Percentiles rank a stretch among this genome's conserved stretches.
These are phyloP conservation scores for Picocystis sp. DNA, from an alignment of 163 green algal genomes.

Conservation along the genomic window DNA sequence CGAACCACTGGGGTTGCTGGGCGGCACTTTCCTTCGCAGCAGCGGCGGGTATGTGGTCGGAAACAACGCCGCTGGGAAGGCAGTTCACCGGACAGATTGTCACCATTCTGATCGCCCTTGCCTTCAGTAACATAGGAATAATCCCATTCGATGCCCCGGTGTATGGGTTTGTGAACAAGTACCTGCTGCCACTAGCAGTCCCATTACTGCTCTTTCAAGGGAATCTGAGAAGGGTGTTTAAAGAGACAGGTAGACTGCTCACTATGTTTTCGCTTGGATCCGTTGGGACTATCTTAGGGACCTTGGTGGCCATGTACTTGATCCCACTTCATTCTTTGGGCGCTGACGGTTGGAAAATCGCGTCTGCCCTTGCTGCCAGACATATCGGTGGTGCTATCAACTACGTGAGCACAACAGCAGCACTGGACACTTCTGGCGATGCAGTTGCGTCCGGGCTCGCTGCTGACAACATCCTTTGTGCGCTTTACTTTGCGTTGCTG, in stretches of 20 bases:
- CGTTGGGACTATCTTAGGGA: slow-evolving; percentile 35
- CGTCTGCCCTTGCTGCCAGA: slow-evolving; percentile 50
- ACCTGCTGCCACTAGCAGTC: slow-evolving; percentile 75
- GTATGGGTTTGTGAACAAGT: slow-evolving; percentile 60
- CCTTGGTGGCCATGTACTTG: slow-evolving; percentile 35
- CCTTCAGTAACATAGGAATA: slow-evolving; percentile 49
- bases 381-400: slow-evolving; percentile 89
- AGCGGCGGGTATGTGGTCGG: slow-evolving; percentile 38
- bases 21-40: slow-evolving; percentile 25
- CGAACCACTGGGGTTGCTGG: slow-evolving; percentile 29
- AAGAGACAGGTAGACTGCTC: slow-evolving; percentile 52
- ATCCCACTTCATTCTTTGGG: slow-evolving; percentile 42
- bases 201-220: slow-evolving; percentile 72
- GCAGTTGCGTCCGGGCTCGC: slow-evolving; percentile 52
- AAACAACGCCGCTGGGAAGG: slow-evolving; percentile 32
- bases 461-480: slow-evolving; percentile 78
- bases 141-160: slow-evolving; percentile 32
- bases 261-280: slow-evolving; percentile 52
- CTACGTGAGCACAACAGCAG: slow-evolving; percentile 73
- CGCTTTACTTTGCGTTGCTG: slow-evolving; percentile 69
- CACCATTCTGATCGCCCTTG: slow-evolving; percentile 56
- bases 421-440: slow-evolving; percentile 34
- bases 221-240: slow-evolving; percentile 47
- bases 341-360: slow-evolving; percentile 56
- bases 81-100: slow-evolving; percentile 48